A percentile compares a stretch with the other conserved stretches of the same genome.
Conservation (phyloP, 495 filamentous ascomycete genomes). For the Penicillium silybi region DNA sequence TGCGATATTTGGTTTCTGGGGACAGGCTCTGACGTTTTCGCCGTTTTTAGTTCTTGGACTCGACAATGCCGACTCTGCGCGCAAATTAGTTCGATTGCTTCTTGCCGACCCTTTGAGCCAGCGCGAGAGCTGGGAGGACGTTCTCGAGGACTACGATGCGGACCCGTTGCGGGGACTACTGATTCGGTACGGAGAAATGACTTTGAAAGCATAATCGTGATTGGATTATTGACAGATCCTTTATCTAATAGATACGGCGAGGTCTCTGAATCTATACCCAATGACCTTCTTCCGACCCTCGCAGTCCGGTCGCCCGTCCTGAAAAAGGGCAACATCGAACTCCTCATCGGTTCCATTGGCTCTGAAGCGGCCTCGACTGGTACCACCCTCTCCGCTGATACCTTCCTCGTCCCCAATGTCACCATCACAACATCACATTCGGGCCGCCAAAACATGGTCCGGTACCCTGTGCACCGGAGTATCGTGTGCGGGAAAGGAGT, state of each 20-base stretch:
- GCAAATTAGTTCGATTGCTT: conserved; percentile 63
- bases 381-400: conserved; percentile 49
- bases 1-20: not conserved
- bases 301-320: conserved; percentile 66
- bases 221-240: not conserved
- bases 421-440: conserved; percentile 59
- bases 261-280: conserved; percentile 36
- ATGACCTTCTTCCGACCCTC: conserved; percentile 51
- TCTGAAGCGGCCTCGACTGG: conserved; percentile 34
- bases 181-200: conserved; percentile 48
- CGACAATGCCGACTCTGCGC: conserved; percentile 42
- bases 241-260: conserved; percentile 49
- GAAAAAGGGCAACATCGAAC: conserved; percentile 66
- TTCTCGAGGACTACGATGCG: conserved; percentile 47
- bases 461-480: conserved; percentile 81
- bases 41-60: conserved; percentile 47
- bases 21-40: not conserved
- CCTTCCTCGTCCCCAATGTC: conserved; percentile 68
- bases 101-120: conserved; percentile 72
- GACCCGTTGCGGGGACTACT: conserved; percentile 50
- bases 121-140: conserved; percentile 66
- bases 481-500: conserved; percentile 70
- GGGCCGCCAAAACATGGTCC: conserved; percentile 58
- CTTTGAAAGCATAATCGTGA: not conserved
- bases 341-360: conserved; percentile 63